Conservation (phyloP, 805 yeast species). For the Saccharomyces kudriavzevii region DNA sequence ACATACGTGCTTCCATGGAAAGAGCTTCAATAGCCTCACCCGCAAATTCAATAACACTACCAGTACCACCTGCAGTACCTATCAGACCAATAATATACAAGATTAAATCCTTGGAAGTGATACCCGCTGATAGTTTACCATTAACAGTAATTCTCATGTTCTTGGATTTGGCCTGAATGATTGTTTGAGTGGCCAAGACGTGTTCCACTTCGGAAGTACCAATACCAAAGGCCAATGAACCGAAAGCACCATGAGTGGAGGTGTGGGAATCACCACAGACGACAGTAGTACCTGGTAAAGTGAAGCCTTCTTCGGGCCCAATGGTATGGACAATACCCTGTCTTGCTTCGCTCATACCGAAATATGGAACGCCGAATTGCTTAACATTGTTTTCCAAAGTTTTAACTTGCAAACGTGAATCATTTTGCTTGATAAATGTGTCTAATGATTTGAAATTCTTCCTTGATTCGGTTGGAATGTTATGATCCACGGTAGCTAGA, state of each 20-base stretch:
- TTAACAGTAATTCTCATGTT: slow-evolving; percentile 86
- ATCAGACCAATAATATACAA: slow-evolving; percentile 91
- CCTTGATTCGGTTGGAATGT: slow-evolving; percentile 92
- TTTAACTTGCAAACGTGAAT: slow-evolving; percentile 84
- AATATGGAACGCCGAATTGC: slow-evolving; percentile 81
- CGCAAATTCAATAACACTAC: slow-evolving; percentile 91
- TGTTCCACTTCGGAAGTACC: slow-evolving; percentile 99
- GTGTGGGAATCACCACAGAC: slow-evolving; percentile 99
- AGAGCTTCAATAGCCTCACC: slow-evolving; percentile 87
- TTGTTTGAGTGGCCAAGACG: slow-evolving; percentile 94
- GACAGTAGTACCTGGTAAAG: slow-evolving; percentile 96
- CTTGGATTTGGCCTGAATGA: slow-evolving; percentile 89
- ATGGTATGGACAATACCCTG: slow-evolving; percentile 98
- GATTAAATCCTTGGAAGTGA: slow-evolving; percentile 92
- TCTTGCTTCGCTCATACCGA: slow-evolving; percentile 89
- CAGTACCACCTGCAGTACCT: slow-evolving; percentile 99
- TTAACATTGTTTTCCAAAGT: slow-evolving; percentile 90
- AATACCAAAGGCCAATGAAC: slow-evolving; percentile 94
- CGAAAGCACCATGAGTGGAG: slow-evolving; percentile 98
- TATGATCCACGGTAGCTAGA: slow-evolving; percentile 92
- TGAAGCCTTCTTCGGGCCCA: slow-evolving; percentile 98
- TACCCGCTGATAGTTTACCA: slow-evolving; percentile 79
- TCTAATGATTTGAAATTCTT: slow-evolving; percentile 61
- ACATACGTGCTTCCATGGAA: slow-evolving; percentile 97
- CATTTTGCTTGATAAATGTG: slow-evolving; percentile 80